These are phyloP conservation scores for Leucocoprinus leucothites DNA, from an alignment of 768 basidiomycete species.

Conservation along the genomic window DNA sequence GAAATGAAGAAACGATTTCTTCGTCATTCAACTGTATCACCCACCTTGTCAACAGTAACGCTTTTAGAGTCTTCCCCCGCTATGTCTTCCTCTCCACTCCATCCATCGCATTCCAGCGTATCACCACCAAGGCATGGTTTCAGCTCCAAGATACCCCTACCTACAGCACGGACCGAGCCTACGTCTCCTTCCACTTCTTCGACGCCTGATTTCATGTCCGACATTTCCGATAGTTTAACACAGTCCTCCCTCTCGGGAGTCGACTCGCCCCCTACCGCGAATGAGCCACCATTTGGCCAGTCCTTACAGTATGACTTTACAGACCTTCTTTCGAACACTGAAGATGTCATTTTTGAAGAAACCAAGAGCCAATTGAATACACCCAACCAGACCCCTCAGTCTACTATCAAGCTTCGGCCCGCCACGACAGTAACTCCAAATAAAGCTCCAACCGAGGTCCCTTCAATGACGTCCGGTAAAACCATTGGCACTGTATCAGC, in stretches of 20 bases:
- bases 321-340: conserved; percentile 24
- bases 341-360: conserved; percentile 28
- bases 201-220: conserved; percentile 59
- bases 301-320: conserved; percentile 19
- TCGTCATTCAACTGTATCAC: conserved; percentile 25
- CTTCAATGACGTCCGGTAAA: conserved; percentile 4
- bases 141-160: conserved; percentile 10
- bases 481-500: conserved; percentile 22
- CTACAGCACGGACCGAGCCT: not conserved
- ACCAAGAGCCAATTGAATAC: conserved; percentile 29
- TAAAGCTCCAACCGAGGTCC: conserved; percentile 24
- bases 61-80: conserved; percentile 14
- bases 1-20: conserved; percentile 63
- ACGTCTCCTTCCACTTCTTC: conserved; percentile 10
- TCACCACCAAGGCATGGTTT: conserved; percentile 15
- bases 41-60: conserved; percentile 18
- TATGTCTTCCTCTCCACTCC: conserved; percentile 14
- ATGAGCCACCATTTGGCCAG: conserved; percentile 19
- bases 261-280: conserved; percentile 45
- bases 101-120: conserved; percentile 19
- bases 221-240: conserved; percentile 57
- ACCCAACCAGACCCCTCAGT: conserved; percentile 28
- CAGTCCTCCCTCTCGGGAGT: conserved; percentile 47
- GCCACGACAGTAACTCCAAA: conserved; percentile 22
- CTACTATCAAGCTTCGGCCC: conserved; percentile 15